A percentile compares a stretch with the other conserved stretches of the same genome.
Evolutionary conservation across 768 basidiomycete genomes (phyloP).

Genomic region (Ramaria rubella): DNA sequence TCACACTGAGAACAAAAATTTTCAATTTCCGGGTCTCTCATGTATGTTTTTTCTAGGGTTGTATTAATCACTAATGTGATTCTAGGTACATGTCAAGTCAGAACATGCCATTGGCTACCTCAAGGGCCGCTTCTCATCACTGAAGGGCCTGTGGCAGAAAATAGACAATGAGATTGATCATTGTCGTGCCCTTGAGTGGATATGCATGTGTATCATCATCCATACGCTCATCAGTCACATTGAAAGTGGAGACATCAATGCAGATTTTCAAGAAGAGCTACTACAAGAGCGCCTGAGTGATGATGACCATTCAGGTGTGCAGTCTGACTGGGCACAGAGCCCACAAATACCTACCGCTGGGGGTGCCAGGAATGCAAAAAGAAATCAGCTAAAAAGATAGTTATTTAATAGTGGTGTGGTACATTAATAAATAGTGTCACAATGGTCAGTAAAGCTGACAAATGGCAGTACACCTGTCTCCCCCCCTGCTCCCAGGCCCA

Average conservation of each 20-base stretch:
- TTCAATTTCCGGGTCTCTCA: conserved; percentile 18
- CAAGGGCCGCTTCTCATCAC: conserved; percentile 34
- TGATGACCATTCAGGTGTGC: neutral
- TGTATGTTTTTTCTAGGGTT: neutral
- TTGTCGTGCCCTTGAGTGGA: conserved; percentile 27
- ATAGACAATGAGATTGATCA: conserved; percentile 23
- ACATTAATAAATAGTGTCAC: neutral
- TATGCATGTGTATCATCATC: conserved; percentile 25
- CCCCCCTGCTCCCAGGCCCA: neutral
- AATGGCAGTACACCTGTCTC: neutral
- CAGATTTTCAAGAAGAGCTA: conserved; percentile 25
- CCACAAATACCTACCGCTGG: neutral
- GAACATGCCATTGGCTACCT: conserved; percentile 36
- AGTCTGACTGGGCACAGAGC: neutral
- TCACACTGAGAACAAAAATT: conserved; percentile 18
- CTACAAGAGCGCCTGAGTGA: conserved; percentile 5
- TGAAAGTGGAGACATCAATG: conserved; percentile 12
- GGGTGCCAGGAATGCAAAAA: neutral
- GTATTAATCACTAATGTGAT: neutral
- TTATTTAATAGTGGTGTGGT: neutral
- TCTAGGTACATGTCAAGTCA: conserved; percentile 26
- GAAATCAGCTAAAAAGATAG: neutral
- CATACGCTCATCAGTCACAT: conserved; percentile 19
- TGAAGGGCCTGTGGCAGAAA: conserved; percentile 25
- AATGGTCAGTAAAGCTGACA: neutral